Conservation (phyloP, 768 basidiomycete genomes). For the Pulveroboletus sp. region DNA sequence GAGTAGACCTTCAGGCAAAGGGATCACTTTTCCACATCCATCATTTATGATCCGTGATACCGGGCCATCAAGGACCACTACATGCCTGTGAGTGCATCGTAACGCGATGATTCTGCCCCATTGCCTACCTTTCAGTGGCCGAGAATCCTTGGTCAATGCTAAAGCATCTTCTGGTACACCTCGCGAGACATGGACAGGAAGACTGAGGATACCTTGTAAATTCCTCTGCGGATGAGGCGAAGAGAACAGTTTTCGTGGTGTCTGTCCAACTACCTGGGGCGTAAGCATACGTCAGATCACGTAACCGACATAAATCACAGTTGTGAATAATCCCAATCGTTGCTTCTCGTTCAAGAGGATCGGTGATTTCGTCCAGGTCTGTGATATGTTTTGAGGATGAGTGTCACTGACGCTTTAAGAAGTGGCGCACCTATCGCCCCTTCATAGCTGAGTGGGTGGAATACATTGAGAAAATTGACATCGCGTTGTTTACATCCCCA, state of each 20-base stretch:
- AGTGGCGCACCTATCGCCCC: conserved; percentile 66
- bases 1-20: conserved; percentile 57
- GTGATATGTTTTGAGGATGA: background rate
- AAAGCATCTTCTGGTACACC: conserved; percentile 85
- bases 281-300: background rate
- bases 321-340: conserved; percentile 95
- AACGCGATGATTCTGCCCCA: background rate
- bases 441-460: conserved; percentile 92
- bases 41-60: conserved; percentile 51
- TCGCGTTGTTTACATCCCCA: conserved; percentile 89
- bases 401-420: background rate
- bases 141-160: conserved; percentile 53
- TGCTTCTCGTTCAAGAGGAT: conserved; percentile 85
- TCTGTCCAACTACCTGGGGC: conserved; percentile 73
- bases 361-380: conserved; percentile 85
- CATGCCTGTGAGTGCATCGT: conserved; percentile 16
- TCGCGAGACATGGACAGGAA: conserved; percentile 66
- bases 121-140: conserved; percentile 52
- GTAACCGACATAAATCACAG: conserved; percentile 45
- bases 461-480: conserved; percentile 71
- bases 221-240: conserved; percentile 72
- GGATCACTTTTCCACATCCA: conserved; percentile 41
- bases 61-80: conserved; percentile 39
- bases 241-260: conserved; percentile 80
- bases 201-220: conserved; percentile 63